A percentile compares a stretch with the other conserved stretches of the same genome.
phyloP scores from a whole-genome alignment of 192 early-diverging fungal species.

The Dispira simplex region DNA sequence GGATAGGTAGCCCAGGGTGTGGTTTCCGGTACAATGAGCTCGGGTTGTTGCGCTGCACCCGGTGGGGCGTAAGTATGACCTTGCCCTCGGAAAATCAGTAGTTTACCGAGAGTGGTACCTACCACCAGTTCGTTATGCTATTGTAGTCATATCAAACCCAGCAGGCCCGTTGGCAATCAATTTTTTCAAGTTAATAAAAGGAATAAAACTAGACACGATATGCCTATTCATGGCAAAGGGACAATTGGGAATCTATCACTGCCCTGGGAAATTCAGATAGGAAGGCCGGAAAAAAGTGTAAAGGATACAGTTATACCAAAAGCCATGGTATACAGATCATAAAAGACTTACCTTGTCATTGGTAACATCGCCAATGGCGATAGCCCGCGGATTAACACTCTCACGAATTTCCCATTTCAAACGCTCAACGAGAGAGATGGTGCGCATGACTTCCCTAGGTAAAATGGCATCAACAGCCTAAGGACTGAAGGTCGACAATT shows the following conservation, averaged over 20 bases:
- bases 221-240: no score
- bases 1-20: conserved; percentile 4
- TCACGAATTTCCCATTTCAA: conserved; percentile 10
- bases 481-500: no score
- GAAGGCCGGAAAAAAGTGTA: neutral
- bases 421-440: conserved; percentile 8
- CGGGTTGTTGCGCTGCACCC: neutral
- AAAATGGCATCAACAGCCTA: no score
- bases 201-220: no score
- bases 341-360: conserved; percentile 10
- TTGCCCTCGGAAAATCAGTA: conserved; percentile 8
- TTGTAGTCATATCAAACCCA: neutral
- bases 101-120: neutral
- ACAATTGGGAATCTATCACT: no score
- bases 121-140: conserved; percentile 8
- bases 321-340: neutral
- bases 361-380: conserved; percentile 8
- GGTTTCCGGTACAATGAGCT: neutral
- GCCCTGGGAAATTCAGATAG: neutral
- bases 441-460: neutral
- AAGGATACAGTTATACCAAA: neutral
- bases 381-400: conserved; percentile 8
- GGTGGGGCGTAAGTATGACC: conserved; percentile 2
- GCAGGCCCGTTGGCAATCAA: neutral
- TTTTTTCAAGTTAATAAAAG: no score